Percentiles rank a stretch among this genome's conserved stretches.
Conservation (phyloP, 2,329 filamentous ascomycete species). For the Helotiales sp. region DNA sequence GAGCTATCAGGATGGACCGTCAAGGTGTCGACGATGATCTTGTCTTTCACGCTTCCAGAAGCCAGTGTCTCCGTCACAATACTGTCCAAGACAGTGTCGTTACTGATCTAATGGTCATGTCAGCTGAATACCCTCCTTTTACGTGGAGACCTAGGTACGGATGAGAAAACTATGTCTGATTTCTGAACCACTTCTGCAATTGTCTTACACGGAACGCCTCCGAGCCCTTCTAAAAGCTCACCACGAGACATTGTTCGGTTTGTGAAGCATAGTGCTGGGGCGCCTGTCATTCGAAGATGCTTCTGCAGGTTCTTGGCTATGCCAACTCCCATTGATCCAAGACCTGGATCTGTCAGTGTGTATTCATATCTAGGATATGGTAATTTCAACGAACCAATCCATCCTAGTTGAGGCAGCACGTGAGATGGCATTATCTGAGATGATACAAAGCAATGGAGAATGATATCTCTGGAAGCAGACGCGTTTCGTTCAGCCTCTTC, state of each 20-base stretch:
- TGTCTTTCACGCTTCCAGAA: conserved; percentile 28
- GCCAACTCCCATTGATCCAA: conserved; percentile 31
- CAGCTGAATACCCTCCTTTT: neutral
- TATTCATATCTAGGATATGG: neutral
- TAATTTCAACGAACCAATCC: neutral
- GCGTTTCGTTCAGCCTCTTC: too few relatives aligned
- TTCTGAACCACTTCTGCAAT: conserved; percentile 21
- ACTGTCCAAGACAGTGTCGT: conserved; percentile 40
- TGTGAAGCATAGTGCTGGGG: conserved; percentile 36
- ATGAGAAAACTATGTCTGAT: conserved; percentile 26
- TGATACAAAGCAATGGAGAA: neutral
- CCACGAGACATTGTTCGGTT: conserved; percentile 44
- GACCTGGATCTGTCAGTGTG: conserved; percentile 8
- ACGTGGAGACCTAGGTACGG: conserved; percentile 18
- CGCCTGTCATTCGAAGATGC: conserved; percentile 16
- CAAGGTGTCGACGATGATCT: conserved; percentile 34
- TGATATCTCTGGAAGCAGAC: neutral
- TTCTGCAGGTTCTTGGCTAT: conserved; percentile 29
- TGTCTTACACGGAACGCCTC: conserved; percentile 39
- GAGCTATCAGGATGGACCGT: conserved; percentile 38
- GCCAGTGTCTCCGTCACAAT: conserved; percentile 28
- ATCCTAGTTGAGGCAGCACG: neutral
- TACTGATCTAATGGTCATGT: conserved; percentile 33
- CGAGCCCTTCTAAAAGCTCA: conserved; percentile 37
- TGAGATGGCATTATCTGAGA: neutral